phyloP scores from a whole-genome alignment of 495 filamentous ascomycete species.

The Talaromyces stipitatus region DNA sequence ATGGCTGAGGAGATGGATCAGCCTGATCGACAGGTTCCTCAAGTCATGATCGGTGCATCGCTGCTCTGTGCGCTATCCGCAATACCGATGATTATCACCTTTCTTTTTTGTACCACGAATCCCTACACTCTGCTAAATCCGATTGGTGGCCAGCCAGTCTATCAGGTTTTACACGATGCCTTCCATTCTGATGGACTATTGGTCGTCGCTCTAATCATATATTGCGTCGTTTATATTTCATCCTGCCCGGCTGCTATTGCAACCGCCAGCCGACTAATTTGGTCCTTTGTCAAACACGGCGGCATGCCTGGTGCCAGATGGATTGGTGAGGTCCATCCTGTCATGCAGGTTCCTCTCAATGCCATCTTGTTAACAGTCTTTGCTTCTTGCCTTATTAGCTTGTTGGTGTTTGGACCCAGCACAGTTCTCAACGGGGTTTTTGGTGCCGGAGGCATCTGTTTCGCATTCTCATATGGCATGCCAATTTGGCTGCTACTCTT shows the following conservation, averaged over 20 bases:
- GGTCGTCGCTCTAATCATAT: not conserved
- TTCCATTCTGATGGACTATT: not conserved
- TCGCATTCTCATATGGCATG: not conserved
- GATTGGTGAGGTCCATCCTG: not conserved
- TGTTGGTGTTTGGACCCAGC: not conserved
- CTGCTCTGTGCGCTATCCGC: no score
- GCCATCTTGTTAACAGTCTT: not conserved
- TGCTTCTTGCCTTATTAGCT: not conserved
- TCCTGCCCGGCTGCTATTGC: not conserved
- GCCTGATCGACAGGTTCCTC: conserved; percentile 1
- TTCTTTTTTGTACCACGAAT: conserved; percentile 3
- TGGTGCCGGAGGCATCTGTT: not conserved
- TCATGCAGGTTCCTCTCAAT: not conserved
- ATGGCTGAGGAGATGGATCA: conserved; percentile 7
- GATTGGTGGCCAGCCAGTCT: not conserved
- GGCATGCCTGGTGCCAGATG: not conserved
- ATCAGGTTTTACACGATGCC: not conserved
- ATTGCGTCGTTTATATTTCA: not conserved
- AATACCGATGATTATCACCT: not conserved
- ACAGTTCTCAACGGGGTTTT: conserved; percentile 1
- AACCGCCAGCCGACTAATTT: not conserved
- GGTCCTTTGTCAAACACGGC: not conserved
- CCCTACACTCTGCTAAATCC: not conserved
- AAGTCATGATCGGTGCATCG: conserved; percentile 6
- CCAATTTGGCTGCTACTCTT: conserved; percentile 1